Evolutionary conservation across 495 filamentous ascomycete genomes (phyloP).

Genomic region (Hypoxylon perforatum): DNA sequence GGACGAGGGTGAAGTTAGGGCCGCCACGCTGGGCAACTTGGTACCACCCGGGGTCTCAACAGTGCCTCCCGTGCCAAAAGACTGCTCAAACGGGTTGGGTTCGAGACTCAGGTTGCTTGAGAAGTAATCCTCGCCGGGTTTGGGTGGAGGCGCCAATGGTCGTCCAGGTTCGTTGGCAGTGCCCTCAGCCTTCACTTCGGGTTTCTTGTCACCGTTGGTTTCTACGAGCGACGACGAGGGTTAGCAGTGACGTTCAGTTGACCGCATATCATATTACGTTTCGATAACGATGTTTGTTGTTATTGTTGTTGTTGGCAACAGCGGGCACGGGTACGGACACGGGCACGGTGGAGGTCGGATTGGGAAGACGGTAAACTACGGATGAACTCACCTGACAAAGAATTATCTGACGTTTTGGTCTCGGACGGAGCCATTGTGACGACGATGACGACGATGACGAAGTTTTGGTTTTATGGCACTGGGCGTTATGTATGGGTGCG

Average conservation of each 20-base stretch:
- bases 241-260: constrained; percentile 43
- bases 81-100: constrained; percentile 96
- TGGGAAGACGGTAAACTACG: constrained; percentile 21
- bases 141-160: constrained; percentile 82
- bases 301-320: constrained; percentile 3
- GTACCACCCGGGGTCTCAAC: constrained; percentile 89
- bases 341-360: constrained; percentile 28
- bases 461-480: constrained; percentile 40
- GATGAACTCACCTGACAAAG: constrained; percentile 46
- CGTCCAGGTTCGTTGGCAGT: constrained; percentile 50
- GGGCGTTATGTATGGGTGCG: constrained; percentile 29
- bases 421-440: constrained; percentile 49
- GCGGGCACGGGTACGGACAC: constrained; percentile 11
- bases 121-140: constrained; percentile 83
- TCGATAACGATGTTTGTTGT: constrained; percentile 23
- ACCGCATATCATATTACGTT: constrained; percentile 28
- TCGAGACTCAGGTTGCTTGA: constrained; percentile 75
- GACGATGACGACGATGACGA: constrained; percentile 46
- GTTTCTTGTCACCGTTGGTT: constrained; percentile 49
- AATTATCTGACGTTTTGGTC: constrained; percentile 47
- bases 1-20: constrained; percentile 89
- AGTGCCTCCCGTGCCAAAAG: constrained; percentile 76
- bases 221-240: constrained; percentile 35
- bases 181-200: constrained; percentile 53
- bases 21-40: constrained; percentile 88